Conservation (phyloP, 2,329 filamentous ascomycete species). For the Ceratocystis destructans region DNA sequence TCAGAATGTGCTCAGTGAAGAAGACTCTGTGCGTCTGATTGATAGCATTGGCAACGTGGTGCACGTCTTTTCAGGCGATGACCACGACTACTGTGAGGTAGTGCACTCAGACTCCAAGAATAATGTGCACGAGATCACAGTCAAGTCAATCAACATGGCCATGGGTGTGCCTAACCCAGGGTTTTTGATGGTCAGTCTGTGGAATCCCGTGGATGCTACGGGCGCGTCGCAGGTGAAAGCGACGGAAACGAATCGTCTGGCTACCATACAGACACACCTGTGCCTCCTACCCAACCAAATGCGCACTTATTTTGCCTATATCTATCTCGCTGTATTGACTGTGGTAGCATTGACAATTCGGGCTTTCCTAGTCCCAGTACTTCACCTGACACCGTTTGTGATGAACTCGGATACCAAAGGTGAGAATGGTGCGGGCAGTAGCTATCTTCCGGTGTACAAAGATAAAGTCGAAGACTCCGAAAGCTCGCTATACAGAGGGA, state of each 20-base stretch:
- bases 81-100: constrained; percentile 95
- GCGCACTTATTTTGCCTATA: constrained; percentile 69
- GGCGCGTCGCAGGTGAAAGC: constrained; percentile 10
- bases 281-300: constrained; percentile 85
- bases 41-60: constrained; percentile 67
- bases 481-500: constrained; percentile 21
- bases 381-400: constrained; percentile 41
- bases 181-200: constrained; percentile 77
- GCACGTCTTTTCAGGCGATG: constrained; percentile 87
- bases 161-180: constrained; percentile 87
- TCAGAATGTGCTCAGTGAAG: constrained; percentile 75
- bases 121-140: constrained; percentile 68
- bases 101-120: constrained; percentile 57
- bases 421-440: constrained; percentile 20
- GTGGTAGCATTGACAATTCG: constrained; percentile 38
- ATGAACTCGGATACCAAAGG: constrained; percentile 28
- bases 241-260: constrained; percentile 25
- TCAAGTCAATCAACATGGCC: constrained; percentile 89
- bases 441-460: constrained; percentile 37
- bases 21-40: constrained; percentile 62
- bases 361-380: constrained; percentile 42
- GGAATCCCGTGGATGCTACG: constrained; percentile 63
- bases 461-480: constrained; percentile 37
- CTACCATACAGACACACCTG: constrained; percentile 73
- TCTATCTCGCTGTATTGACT: constrained; percentile 43